Evolutionary conservation across 2,329 filamentous ascomycete genomes (phyloP).

Genomic region (Diaporthe sp.): DNA sequence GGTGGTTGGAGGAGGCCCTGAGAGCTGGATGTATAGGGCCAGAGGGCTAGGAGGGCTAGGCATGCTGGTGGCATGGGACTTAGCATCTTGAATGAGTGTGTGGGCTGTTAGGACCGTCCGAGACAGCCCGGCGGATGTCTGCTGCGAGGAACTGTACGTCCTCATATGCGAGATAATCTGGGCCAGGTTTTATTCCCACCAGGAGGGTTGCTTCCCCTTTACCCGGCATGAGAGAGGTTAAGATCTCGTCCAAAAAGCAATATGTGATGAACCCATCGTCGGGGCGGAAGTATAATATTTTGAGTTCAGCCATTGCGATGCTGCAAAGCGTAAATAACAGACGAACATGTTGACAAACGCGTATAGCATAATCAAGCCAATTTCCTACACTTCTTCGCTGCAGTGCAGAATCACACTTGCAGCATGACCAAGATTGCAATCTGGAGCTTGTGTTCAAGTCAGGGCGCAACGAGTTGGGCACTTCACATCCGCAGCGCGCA

Average conservation of each 20-base stretch:
- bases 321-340: constrained; percentile 1
- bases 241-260: not conserved
- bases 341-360: not conserved
- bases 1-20: not conserved
- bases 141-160: too few relatives aligned
- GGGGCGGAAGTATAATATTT: not conserved
- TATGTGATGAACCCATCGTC: not conserved
- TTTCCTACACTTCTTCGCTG: not conserved
- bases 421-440: not conserved
- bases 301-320: constrained; percentile 3
- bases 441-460: not conserved
- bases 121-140: too few relatives aligned
- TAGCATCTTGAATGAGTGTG: not conserved
- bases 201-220: not conserved
- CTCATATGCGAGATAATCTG: too few relatives aligned
- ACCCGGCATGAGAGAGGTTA: not conserved
- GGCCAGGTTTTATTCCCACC: not conserved
- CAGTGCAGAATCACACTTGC: not conserved
- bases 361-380: not conserved
- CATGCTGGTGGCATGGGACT: not conserved
- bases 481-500: too few relatives aligned
- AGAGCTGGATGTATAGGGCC: not conserved
- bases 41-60: not conserved
- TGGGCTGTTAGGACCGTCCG: too few relatives aligned
- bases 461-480: not conserved